Conservation (phyloP, 495 filamentous ascomycete genomes). For the Wilcoxina mikolae region DNA sequence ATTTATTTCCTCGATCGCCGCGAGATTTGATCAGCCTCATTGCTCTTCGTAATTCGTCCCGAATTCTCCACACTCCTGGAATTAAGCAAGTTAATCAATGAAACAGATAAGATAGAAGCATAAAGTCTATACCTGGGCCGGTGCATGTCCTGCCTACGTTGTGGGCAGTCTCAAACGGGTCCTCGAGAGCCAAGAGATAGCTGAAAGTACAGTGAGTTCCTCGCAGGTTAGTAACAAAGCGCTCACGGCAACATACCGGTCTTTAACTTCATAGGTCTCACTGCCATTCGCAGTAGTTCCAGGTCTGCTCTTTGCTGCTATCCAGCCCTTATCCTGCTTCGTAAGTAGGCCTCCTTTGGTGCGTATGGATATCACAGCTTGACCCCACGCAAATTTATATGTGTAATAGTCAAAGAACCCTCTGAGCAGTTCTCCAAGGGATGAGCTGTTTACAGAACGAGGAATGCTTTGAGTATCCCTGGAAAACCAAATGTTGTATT, state of each 20-base stretch:
- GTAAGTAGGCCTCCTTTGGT: constrained; percentile 49
- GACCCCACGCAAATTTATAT: constrained; percentile 53
- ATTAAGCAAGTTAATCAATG: background rate
- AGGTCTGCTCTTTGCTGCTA: constrained; percentile 44
- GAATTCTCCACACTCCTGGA: constrained; percentile 46
- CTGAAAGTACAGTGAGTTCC: constrained; percentile 27
- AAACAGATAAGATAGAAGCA: background rate
- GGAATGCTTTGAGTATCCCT: constrained; percentile 11
- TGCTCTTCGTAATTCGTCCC: constrained; percentile 65
- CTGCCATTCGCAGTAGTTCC: constrained; percentile 9
- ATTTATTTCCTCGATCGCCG: constrained; percentile 15
- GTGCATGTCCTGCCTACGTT: constrained; percentile 74
- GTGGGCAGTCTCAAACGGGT: constrained; percentile 71
- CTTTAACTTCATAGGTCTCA: constrained; percentile 9
- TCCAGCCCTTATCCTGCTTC: constrained; percentile 67
- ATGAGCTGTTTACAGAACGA: constrained; percentile 13
- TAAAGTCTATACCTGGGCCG: constrained; percentile 44
- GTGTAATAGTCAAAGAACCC: constrained; percentile 78
- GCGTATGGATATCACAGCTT: constrained; percentile 55
- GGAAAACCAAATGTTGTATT: constrained; percentile 24
- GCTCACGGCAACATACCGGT: constrained; percentile 4
- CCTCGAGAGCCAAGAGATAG: constrained; percentile 77
- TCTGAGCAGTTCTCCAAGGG: constrained; percentile 47
- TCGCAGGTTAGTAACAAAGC: background rate
- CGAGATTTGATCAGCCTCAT: constrained; percentile 43